phyloP scores from a whole-genome alignment of 176 grass and related monocot genomes.

The Carex kokanica region DNA sequence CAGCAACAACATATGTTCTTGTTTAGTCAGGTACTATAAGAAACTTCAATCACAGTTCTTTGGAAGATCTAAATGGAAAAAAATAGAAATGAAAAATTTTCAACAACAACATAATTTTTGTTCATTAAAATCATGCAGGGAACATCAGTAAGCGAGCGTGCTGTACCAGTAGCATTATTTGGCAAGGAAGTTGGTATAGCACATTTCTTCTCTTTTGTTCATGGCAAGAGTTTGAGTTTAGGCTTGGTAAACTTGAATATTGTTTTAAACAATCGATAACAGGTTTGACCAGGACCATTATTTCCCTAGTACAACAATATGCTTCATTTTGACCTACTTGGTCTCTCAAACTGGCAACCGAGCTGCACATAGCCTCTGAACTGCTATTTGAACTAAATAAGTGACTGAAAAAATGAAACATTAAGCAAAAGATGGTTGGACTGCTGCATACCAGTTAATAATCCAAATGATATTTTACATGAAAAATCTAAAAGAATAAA shows the following conservation, averaged over 20 bases:
- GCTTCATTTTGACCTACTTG: background rate
- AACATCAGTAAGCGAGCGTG: constrained; percentile 95
- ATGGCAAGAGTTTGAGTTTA: background rate
- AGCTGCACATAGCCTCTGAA: constrained; percentile 3
- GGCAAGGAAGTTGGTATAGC: constrained; percentile 79
- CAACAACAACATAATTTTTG: constrained; percentile 14
- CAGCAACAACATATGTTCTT: background rate
- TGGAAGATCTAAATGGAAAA: background rate
- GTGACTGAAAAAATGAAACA: background rate
- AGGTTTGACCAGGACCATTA: background rate
- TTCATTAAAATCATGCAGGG: constrained; percentile 62
- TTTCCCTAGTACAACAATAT: background rate
- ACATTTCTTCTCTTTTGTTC: constrained; percentile 3
- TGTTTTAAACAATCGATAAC: background rate
- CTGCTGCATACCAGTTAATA: background rate
- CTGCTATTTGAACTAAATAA: background rate
- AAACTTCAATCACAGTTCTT: background rate
- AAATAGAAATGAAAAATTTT: constrained; percentile 6
- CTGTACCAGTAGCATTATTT: constrained; percentile 90
- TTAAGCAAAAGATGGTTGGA: background rate
- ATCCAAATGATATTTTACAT: background rate
- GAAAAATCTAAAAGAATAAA: background rate
- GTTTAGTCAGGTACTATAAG: background rate
- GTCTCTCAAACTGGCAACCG: background rate
- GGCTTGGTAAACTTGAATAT: background rate